Conservation (phyloP, 352 stramenopile species). For the Thraustochytrium sp. region DNA sequence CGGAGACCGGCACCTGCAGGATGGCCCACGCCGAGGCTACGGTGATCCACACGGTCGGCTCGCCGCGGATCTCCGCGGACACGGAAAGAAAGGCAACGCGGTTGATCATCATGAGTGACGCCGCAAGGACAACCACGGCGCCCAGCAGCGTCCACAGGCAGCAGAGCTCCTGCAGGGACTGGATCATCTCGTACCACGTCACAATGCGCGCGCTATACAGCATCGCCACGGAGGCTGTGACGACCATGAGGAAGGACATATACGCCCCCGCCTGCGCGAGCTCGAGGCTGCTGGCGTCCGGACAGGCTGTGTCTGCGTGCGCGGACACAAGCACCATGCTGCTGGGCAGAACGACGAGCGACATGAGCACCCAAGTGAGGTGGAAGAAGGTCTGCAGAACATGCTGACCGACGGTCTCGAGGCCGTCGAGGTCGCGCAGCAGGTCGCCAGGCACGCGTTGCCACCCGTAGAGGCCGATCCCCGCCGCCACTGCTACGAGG, state of each 20-base stretch:
- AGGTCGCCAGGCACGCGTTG: background rate
- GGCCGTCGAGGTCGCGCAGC: background rate
- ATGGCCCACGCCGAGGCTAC: background rate
- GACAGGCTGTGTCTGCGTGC: background rate
- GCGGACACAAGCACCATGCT: background rate
- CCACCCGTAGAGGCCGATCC: background rate
- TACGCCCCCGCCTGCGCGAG: background rate
- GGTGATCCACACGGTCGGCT: background rate
- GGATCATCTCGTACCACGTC: conserved; percentile 14
- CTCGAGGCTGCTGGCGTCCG: background rate
- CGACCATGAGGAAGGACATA: background rate
- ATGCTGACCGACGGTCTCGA: conserved; percentile 13
- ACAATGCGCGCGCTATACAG: background rate
- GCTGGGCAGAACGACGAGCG: background rate
- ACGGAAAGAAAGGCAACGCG: background rate
- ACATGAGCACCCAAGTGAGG: background rate
- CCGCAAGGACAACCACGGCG: background rate
- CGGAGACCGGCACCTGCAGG: background rate
- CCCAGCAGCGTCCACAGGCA: conserved; percentile 15
- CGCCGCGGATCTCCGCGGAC: background rate
- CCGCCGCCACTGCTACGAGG: background rate
- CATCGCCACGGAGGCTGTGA: background rate
- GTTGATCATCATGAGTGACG: background rate
- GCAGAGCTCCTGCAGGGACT: conserved; percentile 33
- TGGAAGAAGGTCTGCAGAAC: conserved; percentile 22